Conservation (phyloP, 2,329 filamentous ascomycete species). For the Ilyonectria sp. region DNA sequence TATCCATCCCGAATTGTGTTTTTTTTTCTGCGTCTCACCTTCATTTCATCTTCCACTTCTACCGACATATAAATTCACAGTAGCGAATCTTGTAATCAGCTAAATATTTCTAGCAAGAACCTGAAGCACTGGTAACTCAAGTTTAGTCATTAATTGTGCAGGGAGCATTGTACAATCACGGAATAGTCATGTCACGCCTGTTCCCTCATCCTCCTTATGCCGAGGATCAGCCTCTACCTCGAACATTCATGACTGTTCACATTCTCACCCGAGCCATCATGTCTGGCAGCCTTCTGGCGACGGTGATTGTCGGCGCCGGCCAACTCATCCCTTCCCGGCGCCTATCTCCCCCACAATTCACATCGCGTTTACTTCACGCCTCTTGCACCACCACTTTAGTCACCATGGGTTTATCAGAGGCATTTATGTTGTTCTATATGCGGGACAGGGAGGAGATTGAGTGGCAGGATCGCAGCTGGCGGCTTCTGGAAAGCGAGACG, state of each 20-base stretch:
- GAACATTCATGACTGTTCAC: constrained; percentile 8
- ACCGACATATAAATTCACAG: too few species aligned
- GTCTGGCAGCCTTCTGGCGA: constrained; percentile 1
- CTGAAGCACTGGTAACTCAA: too few species aligned
- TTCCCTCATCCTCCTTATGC: constrained; percentile 17
- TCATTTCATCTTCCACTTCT: too few species aligned
- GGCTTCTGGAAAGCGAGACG: constrained; percentile 12
- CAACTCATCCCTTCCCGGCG: constrained; percentile 13
- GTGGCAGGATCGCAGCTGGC: constrained; percentile 18
- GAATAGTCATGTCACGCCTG: constrained; percentile 4
- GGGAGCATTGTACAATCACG: too few species aligned
- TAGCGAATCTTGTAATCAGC: too few species aligned
- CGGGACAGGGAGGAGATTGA: constrained; percentile 11
- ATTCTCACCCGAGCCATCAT: constrained; percentile 7
- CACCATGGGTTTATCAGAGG: background rate
- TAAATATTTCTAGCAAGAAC: too few species aligned
- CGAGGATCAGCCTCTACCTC: constrained; percentile 15
- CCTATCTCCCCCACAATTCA: constrained; percentile 6
- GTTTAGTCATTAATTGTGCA: too few species aligned
- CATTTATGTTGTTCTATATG: background rate
- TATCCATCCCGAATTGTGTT: too few species aligned
- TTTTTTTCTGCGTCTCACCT: too few species aligned
- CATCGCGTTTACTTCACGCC: background rate
- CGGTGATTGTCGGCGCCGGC: constrained; percentile 3
- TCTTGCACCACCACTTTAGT: background rate